Evolutionary conservation across 139 green algal genomes (phyloP), one percentile per base, ranked within the genome.

Genomic region (Auxenochlorella protothecoides): DNA sequence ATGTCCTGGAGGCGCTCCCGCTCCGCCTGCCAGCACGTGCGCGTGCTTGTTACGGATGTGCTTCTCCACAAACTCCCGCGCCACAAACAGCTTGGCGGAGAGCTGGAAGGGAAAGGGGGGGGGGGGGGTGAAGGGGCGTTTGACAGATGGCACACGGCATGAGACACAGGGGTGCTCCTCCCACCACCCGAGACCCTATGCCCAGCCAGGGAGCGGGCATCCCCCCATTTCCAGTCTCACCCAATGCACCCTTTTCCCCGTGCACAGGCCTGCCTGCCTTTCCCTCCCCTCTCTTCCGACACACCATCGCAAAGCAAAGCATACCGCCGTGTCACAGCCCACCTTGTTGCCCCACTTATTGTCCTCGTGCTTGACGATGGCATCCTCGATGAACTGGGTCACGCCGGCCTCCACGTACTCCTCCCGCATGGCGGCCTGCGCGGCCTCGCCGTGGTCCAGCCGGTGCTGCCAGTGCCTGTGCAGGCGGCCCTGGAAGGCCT

Each of bases 331-430:
- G 27, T 44, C 27, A 44, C 27, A 44, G 77, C 83, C 89, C 55
- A 96, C 74, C 67, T 83, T 90, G 79, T 85, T 90, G 68, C 88
- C 91, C 90, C 90, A 96, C 87, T 95, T 95, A 60, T 87, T 88
- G 10, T 95, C 89, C 2, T 80, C 80, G 16, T 87, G 76, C 81
- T 84, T 83, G 44, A 88, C 70, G 68, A 96, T 79, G 70, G 92
- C 85, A 3, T 74, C 71, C 65, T 96, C 89, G 0, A 93, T 72
- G 74, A 83, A 96, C 27, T 44, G 27, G 27, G 27, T 44, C 27
- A 44, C 27, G 27, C 27, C 27, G 15, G 78, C 73, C 13, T 88
- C 79, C 3, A 92, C 53, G 9, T 68, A 69, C 54, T 84, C 78
- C 70, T 89, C 80, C 51, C 5, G 59, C 44, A 9, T 69, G 27